Conservation (phyloP, 2,329 filamentous ascomycete genomes). For the Tolypocladium cylindrosporum region DNA sequence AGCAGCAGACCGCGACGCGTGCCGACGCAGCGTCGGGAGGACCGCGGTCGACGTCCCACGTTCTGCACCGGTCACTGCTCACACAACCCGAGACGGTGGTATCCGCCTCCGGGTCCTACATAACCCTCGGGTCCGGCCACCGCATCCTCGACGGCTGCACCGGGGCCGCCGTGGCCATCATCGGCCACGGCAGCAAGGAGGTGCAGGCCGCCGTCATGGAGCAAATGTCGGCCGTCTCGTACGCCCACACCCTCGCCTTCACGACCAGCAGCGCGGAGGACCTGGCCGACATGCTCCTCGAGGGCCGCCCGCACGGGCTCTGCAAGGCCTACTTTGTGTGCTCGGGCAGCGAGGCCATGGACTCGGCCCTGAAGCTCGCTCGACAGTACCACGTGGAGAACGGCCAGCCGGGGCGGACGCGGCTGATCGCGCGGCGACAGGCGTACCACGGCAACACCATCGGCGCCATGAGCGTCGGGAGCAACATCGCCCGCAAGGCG, state of each 20-base stretch:
- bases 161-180: constrained; percentile 46
- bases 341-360: constrained; percentile 29
- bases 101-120: constrained; percentile 28
- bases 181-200: constrained; percentile 56
- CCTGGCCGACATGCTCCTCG: constrained; percentile 24
- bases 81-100: constrained; percentile 23
- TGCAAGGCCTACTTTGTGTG: constrained; percentile 25
- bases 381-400: constrained; percentile 36
- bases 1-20: background rate
- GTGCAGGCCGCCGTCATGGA: constrained; percentile 48
- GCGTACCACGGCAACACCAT: constrained; percentile 43
- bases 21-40: background rate
- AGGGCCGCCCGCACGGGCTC: constrained; percentile 25
- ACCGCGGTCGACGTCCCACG: constrained; percentile 6
- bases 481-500: constrained; percentile 48
- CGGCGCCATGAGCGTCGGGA: constrained; percentile 54
- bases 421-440: constrained; percentile 31
- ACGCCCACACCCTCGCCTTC: constrained; percentile 18
- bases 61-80: constrained; percentile 25
- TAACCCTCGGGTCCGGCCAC: constrained; percentile 21
- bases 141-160: constrained; percentile 59
- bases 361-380: constrained; percentile 38
- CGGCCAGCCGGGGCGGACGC: constrained; percentile 19
- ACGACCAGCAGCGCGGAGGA: constrained; percentile 41
- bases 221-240: constrained; percentile 50